phyloP scores from a whole-genome alignment of 768 basidiomycete genomes.

The Kwoniella botswanensis region DNA sequence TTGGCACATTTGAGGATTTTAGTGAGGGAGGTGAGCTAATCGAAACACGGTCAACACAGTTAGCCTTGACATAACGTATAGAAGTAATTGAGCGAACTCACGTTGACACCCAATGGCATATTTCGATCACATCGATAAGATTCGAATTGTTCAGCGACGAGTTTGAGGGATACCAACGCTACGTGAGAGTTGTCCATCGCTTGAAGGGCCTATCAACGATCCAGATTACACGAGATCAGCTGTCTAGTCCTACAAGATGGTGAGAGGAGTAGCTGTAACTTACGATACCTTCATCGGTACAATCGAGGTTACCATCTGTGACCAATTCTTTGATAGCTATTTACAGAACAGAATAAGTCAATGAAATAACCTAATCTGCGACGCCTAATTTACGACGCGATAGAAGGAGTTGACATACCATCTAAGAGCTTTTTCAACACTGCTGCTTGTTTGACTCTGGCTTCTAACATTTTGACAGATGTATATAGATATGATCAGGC shows the following conservation, averaged over 20 bases:
- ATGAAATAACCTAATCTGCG: background rate
- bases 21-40: constrained; percentile 82
- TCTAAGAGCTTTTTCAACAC: constrained; percentile 92
- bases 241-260: background rate
- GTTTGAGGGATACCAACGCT: constrained; percentile 87
- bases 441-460: constrained; percentile 82
- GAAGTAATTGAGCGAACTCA: constrained; percentile 33
- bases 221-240: no score
- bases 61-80: no score
- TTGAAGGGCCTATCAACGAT: constrained; percentile 70
- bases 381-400: constrained; percentile 24
- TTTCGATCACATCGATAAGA: constrained; percentile 92
- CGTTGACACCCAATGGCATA: constrained; percentile 64
- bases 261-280: constrained; percentile 45
- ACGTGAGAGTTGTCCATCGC: constrained; percentile 99
- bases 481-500: background rate
- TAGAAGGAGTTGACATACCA: constrained; percentile 63
- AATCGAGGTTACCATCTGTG: constrained; percentile 96
- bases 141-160: constrained; percentile 76
- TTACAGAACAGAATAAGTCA: background rate
- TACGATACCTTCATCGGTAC: constrained; percentile 91
- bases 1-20: constrained; percentile 98
- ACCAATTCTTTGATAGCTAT: constrained; percentile 97
- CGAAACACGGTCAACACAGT: constrained; percentile 38
- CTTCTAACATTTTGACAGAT: constrained; percentile 66